A percentile compares a stretch with the other conserved stretches of the same genome.
phyloP scores from a whole-genome alignment of 140 eudicot species.

The Erigeron philadelphicus region DNA sequence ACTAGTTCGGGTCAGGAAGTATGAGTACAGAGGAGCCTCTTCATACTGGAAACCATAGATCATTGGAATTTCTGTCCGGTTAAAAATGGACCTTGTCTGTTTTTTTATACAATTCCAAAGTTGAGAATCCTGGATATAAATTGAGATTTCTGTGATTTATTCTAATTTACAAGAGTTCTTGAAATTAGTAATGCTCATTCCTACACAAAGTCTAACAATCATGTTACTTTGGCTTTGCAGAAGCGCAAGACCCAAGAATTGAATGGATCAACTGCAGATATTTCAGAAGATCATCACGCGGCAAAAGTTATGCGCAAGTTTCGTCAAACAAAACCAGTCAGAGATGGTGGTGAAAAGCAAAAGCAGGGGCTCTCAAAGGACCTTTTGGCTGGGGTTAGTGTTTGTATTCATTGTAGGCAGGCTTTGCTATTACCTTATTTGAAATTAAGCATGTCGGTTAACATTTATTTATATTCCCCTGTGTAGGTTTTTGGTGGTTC shows the following conservation, averaged over 20 bases:
- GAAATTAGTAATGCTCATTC: not conserved
- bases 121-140: not conserved
- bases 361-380: constrained; percentile 59
- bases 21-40: no score
- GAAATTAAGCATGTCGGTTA: constrained; percentile 15
- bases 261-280: constrained; percentile 31
- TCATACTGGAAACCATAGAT: no score
- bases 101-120: not conserved
- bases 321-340: constrained; percentile 62
- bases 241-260: constrained; percentile 56
- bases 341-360: constrained; percentile 36
- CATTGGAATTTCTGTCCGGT: no score
- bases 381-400: constrained; percentile 55
- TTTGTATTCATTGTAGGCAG: not conserved
- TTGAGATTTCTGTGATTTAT: not conserved
- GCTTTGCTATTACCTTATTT: not conserved
- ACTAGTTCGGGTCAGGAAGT: no score
- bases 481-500: constrained; percentile 34
- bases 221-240: constrained; percentile 36
- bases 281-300: constrained; percentile 29
- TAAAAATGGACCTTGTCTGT: no score
- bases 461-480: not conserved
- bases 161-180: constrained; percentile 5
- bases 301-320: constrained; percentile 61
- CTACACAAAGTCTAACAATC: not conserved